phyloP scores from a whole-genome alignment of 257 asterid species.

The Hygrophila difformis region DNA sequence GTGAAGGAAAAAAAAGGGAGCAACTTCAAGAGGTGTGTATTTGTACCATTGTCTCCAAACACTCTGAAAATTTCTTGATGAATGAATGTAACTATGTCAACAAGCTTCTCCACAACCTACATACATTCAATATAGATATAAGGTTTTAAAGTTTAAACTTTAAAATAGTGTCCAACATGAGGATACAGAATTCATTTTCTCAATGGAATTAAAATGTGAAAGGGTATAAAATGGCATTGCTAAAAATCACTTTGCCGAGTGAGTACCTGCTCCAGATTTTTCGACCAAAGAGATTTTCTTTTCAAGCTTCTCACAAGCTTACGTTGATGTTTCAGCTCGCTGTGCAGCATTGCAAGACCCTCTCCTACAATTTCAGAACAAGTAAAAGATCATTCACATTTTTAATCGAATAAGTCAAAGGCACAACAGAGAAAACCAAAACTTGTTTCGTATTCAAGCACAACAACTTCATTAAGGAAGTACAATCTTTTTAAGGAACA shows the following conservation, averaged over 20 bases:
- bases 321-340: not conserved
- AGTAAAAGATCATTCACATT: no score
- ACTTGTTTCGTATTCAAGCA: not conserved
- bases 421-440: no score
- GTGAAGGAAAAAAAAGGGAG: not conserved
- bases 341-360: not conserved
- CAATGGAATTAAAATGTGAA: no score
- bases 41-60: slow-evolving; percentile 71
- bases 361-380: not conserved
- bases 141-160: no score
- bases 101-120: slow-evolving; percentile 95
- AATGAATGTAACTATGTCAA: slow-evolving; percentile 79
- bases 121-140: slow-evolving; percentile 13
- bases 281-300: slow-evolving; percentile 97
- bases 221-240: no score
- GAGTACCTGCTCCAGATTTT: slow-evolving; percentile 87
- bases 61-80: slow-evolving; percentile 75
- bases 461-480: not conserved
- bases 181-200: no score
- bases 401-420: no score
- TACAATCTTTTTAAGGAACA: no score
- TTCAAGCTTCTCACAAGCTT: not conserved
- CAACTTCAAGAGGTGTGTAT: not conserved
- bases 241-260: no score
- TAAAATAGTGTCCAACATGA: no score